Conservation (phyloP, 768 basidiomycete species). For the Russula sp. region DNA sequence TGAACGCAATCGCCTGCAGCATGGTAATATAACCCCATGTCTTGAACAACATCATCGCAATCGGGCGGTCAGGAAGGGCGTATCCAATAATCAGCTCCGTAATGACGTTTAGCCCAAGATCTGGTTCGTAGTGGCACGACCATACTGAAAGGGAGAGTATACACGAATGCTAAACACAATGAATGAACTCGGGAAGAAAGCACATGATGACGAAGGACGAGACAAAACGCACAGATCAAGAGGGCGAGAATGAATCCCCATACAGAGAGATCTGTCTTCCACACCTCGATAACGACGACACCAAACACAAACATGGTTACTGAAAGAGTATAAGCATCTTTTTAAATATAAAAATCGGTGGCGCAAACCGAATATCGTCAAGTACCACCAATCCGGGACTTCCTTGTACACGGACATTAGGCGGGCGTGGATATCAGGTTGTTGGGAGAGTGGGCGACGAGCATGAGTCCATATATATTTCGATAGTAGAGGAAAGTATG, state of each 20-base stretch:
- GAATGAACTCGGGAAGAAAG: not conserved
- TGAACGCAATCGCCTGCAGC: constrained; percentile 65
- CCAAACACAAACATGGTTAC: constrained; percentile 66
- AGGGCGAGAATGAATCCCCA: constrained; percentile 72
- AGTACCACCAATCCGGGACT: constrained; percentile 88
- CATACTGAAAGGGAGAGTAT: constrained; percentile 53
- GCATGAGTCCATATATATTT: constrained; percentile 74
- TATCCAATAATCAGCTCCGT: constrained; percentile 82
- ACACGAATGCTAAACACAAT: constrained; percentile 37
- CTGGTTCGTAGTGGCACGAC: constrained; percentile 75
- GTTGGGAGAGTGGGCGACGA: constrained; percentile 67
- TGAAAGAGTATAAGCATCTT: constrained; percentile 24
- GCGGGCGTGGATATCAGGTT: constrained; percentile 81
- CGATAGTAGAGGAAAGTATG: constrained; percentile 74
- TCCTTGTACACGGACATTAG: constrained; percentile 74
- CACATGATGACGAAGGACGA: not conserved
- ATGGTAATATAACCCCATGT: constrained; percentile 74
- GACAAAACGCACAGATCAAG: constrained; percentile 46
- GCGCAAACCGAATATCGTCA: constrained; percentile 51
- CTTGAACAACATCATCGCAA: constrained; percentile 88
- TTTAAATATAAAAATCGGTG: not conserved
- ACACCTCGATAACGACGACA: constrained; percentile 63
- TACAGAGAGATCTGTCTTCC: constrained; percentile 71
- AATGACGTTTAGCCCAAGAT: constrained; percentile 70
- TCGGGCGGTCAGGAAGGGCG: constrained; percentile 68